Conservation (phyloP, 805 yeast species). For the Saccharomycopsis capsularis region DNA sequence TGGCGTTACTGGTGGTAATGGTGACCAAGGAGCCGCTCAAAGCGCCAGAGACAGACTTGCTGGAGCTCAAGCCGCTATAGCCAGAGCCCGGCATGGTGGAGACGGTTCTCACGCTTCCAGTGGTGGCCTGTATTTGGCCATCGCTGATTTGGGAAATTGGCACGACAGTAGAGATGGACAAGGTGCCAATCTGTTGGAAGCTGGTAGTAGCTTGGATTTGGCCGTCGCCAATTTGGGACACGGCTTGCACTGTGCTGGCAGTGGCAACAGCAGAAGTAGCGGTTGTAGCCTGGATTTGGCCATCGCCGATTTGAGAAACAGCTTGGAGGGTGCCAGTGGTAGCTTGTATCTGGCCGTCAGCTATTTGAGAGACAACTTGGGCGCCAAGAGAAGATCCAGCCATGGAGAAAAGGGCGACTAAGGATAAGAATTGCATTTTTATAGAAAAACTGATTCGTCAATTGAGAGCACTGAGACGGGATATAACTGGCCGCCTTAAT, state of each 20-base stretch:
- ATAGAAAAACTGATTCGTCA: not conserved
- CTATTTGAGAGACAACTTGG: slow-evolving; percentile 28
- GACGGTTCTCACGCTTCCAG: slow-evolving; percentile 21
- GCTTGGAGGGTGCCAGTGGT: slow-evolving; percentile 24
- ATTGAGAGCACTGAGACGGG: too few species aligned
- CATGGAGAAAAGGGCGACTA: slow-evolving; percentile 22
- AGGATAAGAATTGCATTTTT: not conserved
- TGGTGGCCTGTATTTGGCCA: slow-evolving; percentile 30
- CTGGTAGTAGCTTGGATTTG: slow-evolving; percentile 32
- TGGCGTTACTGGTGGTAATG: slow-evolving; percentile 20
- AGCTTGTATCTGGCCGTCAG: slow-evolving; percentile 36
- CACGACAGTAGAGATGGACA: slow-evolving; percentile 25
- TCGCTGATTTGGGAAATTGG: slow-evolving; percentile 28
- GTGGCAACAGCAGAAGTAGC: slow-evolving; percentile 24
- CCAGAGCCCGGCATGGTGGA: slow-evolving; percentile 10
- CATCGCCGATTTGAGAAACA: slow-evolving; percentile 28
- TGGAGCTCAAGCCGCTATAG: slow-evolving; percentile 1
- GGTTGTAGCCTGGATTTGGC: slow-evolving; percentile 29
- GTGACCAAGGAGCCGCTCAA: slow-evolving; percentile 17
- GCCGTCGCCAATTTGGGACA: slow-evolving; percentile 39
- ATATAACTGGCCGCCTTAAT: too few species aligned
- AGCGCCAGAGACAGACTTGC: slow-evolving; percentile 11
- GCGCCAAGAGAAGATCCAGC: slow-evolving; percentile 32
- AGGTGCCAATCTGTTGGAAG: slow-evolving; percentile 21
- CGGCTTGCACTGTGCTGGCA: slow-evolving; percentile 29